A percentile compares a stretch with the other conserved stretches of the same genome.
Conservation (phyloP, 352 stramenopile species). For the Globisporangium camurandrum region DNA sequence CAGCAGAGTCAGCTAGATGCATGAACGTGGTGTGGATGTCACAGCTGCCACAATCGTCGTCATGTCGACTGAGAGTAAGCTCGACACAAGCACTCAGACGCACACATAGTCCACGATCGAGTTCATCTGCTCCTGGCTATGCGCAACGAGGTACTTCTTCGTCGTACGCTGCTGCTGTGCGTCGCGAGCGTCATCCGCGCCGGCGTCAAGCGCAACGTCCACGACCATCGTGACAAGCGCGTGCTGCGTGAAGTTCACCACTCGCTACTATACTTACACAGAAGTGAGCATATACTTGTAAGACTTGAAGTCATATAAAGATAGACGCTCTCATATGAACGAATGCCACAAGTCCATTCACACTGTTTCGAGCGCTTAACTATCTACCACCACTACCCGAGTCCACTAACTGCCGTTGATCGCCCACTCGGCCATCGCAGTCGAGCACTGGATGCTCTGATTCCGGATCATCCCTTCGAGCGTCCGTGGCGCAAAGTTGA, state of each 20-base stretch:
- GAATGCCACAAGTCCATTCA: too few relatives aligned
- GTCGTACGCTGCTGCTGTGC: neutral
- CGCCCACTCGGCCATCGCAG: slow-evolving; percentile 66
- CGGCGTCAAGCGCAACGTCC: slow-evolving; percentile 1
- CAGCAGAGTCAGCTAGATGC: neutral
- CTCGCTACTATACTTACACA: too few relatives aligned
- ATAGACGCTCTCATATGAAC: too few relatives aligned
- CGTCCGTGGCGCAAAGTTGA: slow-evolving; percentile 64
- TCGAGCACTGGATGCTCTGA: slow-evolving; percentile 67
- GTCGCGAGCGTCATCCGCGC: slow-evolving; percentile 6
- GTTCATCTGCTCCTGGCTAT: slow-evolving; percentile 18
- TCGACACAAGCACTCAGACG: slow-evolving; percentile 4
- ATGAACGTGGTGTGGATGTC: neutral
- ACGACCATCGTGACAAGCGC: too few relatives aligned
- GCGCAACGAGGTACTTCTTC: slow-evolving; percentile 25
- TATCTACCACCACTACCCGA: neutral
- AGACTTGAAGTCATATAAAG: too few relatives aligned
- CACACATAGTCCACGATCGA: slow-evolving; percentile 71
- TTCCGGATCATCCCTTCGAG: slow-evolving; percentile 71
- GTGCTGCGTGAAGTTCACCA: too few relatives aligned
- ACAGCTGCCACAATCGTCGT: too few relatives aligned
- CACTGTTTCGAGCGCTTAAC: too few relatives aligned
- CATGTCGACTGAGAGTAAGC: too few relatives aligned
- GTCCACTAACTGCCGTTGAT: slow-evolving; percentile 34
- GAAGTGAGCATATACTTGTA: too few relatives aligned